phyloP scores from a whole-genome alignment of 2,329 filamentous ascomycete species.

The Colletotrichum lindemuthianum region DNA sequence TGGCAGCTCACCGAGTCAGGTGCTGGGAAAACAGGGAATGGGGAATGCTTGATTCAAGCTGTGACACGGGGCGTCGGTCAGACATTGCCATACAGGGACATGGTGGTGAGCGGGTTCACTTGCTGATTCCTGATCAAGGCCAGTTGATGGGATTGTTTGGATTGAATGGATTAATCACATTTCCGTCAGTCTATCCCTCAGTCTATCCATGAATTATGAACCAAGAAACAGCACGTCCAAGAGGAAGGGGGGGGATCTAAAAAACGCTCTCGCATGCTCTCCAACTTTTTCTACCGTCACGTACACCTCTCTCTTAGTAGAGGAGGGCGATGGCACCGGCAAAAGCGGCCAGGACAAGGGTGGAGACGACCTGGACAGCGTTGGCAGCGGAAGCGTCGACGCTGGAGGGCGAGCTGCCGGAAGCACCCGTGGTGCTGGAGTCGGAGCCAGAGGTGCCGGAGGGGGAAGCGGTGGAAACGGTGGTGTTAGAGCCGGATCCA shows the following conservation, averaged over 20 bases:
- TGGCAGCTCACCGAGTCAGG: slow-evolving; percentile 18
- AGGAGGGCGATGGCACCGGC: slow-evolving; percentile 36
- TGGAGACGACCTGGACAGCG: slow-evolving; percentile 30
- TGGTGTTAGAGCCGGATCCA: slow-evolving; percentile 37
- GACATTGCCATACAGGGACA: slow-evolving; percentile 2
- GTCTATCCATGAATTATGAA: slow-evolving; percentile 35
- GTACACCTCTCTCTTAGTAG: slow-evolving; percentile 28
- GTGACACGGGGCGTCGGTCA: slow-evolving; percentile 10
- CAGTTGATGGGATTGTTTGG: background rate
- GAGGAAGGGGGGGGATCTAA: slow-evolving; percentile 20
- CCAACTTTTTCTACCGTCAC: slow-evolving; percentile 12
- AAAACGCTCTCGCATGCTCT: slow-evolving; percentile 29
- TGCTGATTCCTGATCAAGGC: background rate
- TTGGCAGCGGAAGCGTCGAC: slow-evolving; percentile 24
- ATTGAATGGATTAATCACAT: slow-evolving; percentile 29
- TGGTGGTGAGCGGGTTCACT: background rate
- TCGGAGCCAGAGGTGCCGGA: slow-evolving; percentile 30
- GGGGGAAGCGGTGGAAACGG: slow-evolving; percentile 33
- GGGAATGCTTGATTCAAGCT: slow-evolving; percentile 2
- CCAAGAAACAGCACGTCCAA: slow-evolving; percentile 27
- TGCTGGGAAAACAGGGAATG: background rate
- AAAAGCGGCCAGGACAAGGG: slow-evolving; percentile 35
- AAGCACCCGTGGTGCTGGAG: slow-evolving; percentile 6
- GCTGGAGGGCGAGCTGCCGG: slow-evolving; percentile 20
- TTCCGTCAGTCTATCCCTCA: slow-evolving; percentile 33